phyloP scores from a whole-genome alignment of 495 filamentous ascomycete species.

The Penicillium subrubescens region DNA sequence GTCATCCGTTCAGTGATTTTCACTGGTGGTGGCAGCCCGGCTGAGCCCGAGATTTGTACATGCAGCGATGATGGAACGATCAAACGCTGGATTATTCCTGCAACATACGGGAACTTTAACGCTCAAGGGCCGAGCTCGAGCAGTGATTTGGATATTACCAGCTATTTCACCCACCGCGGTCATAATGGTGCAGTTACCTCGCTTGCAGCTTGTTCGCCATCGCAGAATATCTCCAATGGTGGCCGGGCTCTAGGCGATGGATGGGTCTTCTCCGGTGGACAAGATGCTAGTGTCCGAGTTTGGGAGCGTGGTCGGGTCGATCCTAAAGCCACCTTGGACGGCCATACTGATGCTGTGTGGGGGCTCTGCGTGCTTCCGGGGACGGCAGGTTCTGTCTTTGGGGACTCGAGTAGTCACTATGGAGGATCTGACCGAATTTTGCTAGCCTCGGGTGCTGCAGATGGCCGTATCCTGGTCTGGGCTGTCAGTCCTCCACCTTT shows the following conservation, averaged over 20 bases:
- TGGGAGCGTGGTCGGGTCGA: constrained; percentile 95
- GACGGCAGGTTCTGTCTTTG: constrained; percentile 75
- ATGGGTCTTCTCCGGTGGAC: constrained; percentile 97
- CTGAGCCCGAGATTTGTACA: constrained; percentile 95
- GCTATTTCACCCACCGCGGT: constrained; percentile 92
- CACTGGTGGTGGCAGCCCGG: constrained; percentile 89
- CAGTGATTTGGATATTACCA: constrained; percentile 85
- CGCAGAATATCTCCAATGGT: constrained; percentile 83
- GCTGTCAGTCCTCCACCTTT: constrained; percentile 90
- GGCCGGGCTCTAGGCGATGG: constrained; percentile 85
- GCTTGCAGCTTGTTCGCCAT: constrained; percentile 81
- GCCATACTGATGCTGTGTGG: constrained; percentile 96
- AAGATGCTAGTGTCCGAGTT: constrained; percentile 88
- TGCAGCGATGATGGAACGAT: constrained; percentile 93
- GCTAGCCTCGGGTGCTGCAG: constrained; percentile 87
- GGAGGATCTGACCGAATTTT: constrained; percentile 82
- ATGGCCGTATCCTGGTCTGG: constrained; percentile 93
- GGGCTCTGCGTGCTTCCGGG: constrained; percentile 91
- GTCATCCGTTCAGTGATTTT: constrained; percentile 93
- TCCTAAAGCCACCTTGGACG: constrained; percentile 91
- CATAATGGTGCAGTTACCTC: constrained; percentile 88
- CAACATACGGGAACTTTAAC: constrained; percentile 64
- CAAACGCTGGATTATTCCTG: constrained; percentile 94
- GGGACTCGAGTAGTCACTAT: constrained; percentile 63
- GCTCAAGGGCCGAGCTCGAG: constrained; percentile 51